Evolutionary conservation across 495 filamentous ascomycete species (phyloP).

Genomic region (Stereocaulon alpinum): DNA sequence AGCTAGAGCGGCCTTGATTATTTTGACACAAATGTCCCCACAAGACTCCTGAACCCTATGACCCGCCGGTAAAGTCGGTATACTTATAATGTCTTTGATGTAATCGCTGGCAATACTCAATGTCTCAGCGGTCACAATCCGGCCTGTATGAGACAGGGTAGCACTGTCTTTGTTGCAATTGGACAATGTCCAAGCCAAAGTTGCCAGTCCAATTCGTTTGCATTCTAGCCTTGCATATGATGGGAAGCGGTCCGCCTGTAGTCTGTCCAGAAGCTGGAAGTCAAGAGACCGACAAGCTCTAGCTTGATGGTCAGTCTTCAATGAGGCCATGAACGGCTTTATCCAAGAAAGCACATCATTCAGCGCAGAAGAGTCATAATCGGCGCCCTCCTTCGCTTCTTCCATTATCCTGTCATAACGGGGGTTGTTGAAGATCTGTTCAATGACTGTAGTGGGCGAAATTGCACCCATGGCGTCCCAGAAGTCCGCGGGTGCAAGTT

Average conservation of each 20-base stretch:
- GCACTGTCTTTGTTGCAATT: conserved; percentile 43
- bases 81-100: conserved; percentile 35
- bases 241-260: conserved; percentile 44
- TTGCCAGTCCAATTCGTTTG: conserved; percentile 39
- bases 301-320: conserved; percentile 57
- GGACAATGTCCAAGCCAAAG: conserved; percentile 41
- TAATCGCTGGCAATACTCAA: conserved; percentile 41
- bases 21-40: conserved; percentile 16
- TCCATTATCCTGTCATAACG: conserved; percentile 52
- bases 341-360: conserved; percentile 63
- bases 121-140: conserved; percentile 43
- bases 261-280: conserved; percentile 54
- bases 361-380: conserved; percentile 43
- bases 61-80: conserved; percentile 20
- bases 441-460: conserved; percentile 60
- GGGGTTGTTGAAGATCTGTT: conserved; percentile 64
- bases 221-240: conserved; percentile 38
- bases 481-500: conserved; percentile 64
- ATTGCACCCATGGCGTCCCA: conserved; percentile 79
- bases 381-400: conserved; percentile 44
- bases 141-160: conserved; percentile 39
- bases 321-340: conserved; percentile 60
- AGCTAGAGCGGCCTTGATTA: conserved; percentile 54
- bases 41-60: conserved; percentile 6
- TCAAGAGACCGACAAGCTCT: conserved; percentile 62